Evolutionary conservation across 176 grass and related monocot genomes (phyloP), one percentile per base, ranked within the genome.

Genomic region (Neostapfia colusana): DNA sequence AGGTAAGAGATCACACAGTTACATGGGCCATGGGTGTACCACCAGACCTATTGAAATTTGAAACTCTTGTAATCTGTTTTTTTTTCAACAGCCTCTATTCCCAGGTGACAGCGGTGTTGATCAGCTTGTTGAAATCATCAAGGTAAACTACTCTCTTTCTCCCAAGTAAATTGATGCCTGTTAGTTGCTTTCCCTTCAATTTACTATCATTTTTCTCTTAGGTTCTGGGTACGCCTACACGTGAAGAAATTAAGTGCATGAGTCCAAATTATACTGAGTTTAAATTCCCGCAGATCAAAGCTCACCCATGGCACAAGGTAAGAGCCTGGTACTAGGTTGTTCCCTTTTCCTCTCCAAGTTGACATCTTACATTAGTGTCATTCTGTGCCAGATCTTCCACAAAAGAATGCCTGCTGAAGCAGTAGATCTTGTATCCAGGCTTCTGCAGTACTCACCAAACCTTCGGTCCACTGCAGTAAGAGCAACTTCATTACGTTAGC

Each of bases 211-310:
- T 48, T 8, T 21, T 69, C 26, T 17, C 3, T 21, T 62, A 93
- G 91, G 51, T 97, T 76, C 59, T 97, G 44, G 93, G 93, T 42
- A 97, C 93, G 50, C 93, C 93, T n/a, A 97, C 93, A 71, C 85
- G 93, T 89, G 93, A 97, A 87, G 93, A 97, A 86, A 97, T 97
- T 25, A 97, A 97, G 78, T 97, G 93, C 81, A 97, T 97, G 90
- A 97, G 93, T 71, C 93, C 88, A 53, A 93, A 93, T 73, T 97
- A 97, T 65, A 91, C 85, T 0, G 90, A 97, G 59, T 96, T 92
- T 31, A 96, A 96, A 53, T 96, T 96, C 59, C 92, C 92, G 0
- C 93, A 96, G 67, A 97, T 97, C 66, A 97, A 97, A 87, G 93
- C 88, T 85, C 90, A 97, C 84, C 93, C 93, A 14, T 97, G 93